Conservation (phyloP, 768 basidiomycete species). For the Suillus ampliporus region DNA sequence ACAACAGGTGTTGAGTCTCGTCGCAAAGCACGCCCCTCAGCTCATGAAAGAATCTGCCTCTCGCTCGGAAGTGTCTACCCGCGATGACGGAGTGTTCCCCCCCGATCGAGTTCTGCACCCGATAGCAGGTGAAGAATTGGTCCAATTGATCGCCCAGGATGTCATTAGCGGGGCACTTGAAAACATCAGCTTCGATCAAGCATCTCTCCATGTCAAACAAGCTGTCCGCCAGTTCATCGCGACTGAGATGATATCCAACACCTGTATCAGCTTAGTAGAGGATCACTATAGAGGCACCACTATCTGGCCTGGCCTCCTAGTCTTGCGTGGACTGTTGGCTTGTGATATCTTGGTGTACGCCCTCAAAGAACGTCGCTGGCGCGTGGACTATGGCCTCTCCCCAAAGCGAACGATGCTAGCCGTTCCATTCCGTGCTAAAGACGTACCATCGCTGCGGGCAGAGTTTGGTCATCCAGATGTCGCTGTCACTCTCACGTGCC, state of each 20-base stretch:
- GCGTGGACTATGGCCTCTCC: conserved; percentile 46
- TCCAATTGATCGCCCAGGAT: conserved; percentile 19
- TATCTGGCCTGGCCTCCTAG: conserved; percentile 31
- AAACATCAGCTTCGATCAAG: conserved; percentile 22
- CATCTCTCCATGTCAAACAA: not conserved
- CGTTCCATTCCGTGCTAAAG: conserved; percentile 46
- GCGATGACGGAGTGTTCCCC: conserved; percentile 27
- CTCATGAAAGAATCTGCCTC: conserved; percentile 14
- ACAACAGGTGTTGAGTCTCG: conserved; percentile 35
- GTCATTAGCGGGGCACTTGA: conserved; percentile 23
- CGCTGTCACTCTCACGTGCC: conserved; percentile 40
- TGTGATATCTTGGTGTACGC: conserved; percentile 37
- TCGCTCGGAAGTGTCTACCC: conserved; percentile 25
- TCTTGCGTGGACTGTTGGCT: conserved; percentile 42
- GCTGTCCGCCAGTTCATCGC: conserved; percentile 33
- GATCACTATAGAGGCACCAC: conserved; percentile 1
- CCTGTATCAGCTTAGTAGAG: conserved; percentile 15
- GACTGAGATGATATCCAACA: conserved; percentile 1
- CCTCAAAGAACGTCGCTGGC: conserved; percentile 42
- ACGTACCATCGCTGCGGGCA: conserved; percentile 42
- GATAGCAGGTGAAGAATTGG: conserved; percentile 17
- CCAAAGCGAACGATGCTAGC: conserved; percentile 39
- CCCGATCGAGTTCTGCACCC: conserved; percentile 27
- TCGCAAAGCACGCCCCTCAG: conserved; percentile 21
- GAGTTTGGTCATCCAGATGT: conserved; percentile 47